Evolutionary conservation across 148 eudicot species (phyloP).

Genomic region (Diospyros lotus): DNA sequence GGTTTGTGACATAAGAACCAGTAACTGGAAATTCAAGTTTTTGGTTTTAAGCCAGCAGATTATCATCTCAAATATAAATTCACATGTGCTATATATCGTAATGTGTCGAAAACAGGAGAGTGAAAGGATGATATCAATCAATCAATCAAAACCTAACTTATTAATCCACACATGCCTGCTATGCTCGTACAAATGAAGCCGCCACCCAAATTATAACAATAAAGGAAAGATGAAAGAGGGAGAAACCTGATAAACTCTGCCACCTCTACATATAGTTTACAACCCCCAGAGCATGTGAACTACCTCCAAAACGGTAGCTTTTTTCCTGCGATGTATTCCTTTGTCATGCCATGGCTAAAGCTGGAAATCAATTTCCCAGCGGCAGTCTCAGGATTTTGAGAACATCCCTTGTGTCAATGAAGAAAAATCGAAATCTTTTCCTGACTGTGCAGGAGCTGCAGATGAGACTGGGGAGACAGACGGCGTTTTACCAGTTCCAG

Average conservation of each 20-base stretch:
- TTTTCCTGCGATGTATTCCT: not conserved
- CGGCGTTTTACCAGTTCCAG: slow-evolving; percentile 36
- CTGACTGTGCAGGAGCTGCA: slow-evolving; percentile 36
- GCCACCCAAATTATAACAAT: slow-evolving; percentile 8
- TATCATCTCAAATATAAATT: slow-evolving; percentile 10
- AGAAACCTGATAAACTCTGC: slow-evolving; percentile 11
- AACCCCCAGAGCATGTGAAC: not conserved
- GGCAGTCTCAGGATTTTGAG: slow-evolving; percentile 47
- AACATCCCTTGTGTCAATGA: slow-evolving; percentile 87
- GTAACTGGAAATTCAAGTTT: slow-evolving; percentile 1
- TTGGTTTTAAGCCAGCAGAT: not conserved
- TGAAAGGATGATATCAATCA: not conserved
- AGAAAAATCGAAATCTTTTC: slow-evolving; percentile 82
- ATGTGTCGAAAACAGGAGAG: not conserved
- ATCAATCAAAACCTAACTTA: slow-evolving; percentile 19
- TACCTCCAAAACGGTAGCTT: slow-evolving; percentile 13
- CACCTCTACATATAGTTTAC: slow-evolving; percentile 34
- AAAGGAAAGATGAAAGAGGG: not conserved
- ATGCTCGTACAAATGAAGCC: slow-evolving; percentile 18
- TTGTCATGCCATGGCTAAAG: slow-evolving; percentile 6
- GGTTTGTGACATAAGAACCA: not conserved
- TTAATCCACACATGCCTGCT: slow-evolving; percentile 16
- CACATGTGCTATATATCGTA: not conserved
- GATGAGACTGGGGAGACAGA: slow-evolving; percentile 42
- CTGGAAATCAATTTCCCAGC: not conserved